Percentiles rank a stretch among this genome's conserved stretches.
Conservation (phyloP, 305 asterid genomes). For the Fraxinus platypoda region DNA sequence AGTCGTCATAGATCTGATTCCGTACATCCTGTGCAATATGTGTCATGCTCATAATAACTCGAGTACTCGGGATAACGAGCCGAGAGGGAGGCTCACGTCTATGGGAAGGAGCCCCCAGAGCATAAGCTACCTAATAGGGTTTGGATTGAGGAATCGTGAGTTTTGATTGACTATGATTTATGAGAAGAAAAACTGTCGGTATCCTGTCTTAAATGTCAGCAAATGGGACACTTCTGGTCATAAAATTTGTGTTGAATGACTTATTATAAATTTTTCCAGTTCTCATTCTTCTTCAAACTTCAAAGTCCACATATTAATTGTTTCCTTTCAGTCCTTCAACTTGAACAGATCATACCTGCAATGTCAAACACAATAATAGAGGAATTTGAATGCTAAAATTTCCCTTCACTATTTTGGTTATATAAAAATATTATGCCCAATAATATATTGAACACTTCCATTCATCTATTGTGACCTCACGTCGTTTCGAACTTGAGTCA, state of each 20-base stretch:
- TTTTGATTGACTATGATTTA: not conserved
- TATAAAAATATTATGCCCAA: not conserved
- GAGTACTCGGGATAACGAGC: too few relatives aligned
- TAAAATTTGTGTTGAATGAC: not conserved
- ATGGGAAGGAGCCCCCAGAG: too few relatives aligned
- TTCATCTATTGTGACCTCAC: not conserved
- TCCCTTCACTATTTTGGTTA: not conserved
- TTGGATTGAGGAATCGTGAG: not conserved
- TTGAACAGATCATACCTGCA: not conserved
- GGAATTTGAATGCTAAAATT: not conserved
- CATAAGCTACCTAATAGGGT: not conserved
- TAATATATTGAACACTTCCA: not conserved
- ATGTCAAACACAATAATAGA: not conserved
- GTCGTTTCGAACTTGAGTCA: not conserved
- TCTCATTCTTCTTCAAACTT: not conserved
- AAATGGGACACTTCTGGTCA: not conserved
- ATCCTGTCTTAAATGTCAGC: not conserved
- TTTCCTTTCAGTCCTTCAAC: not conserved
- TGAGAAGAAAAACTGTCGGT: not conserved
- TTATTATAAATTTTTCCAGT: not conserved
- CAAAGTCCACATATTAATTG: not conserved
- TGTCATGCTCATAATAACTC: too few relatives aligned
- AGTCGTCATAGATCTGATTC: too few relatives aligned
- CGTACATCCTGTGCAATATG: too few relatives aligned
- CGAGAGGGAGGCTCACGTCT: too few relatives aligned